phyloP scores from a whole-genome alignment of 306 rosid species.

The Macrotyloma uniflorum region DNA sequence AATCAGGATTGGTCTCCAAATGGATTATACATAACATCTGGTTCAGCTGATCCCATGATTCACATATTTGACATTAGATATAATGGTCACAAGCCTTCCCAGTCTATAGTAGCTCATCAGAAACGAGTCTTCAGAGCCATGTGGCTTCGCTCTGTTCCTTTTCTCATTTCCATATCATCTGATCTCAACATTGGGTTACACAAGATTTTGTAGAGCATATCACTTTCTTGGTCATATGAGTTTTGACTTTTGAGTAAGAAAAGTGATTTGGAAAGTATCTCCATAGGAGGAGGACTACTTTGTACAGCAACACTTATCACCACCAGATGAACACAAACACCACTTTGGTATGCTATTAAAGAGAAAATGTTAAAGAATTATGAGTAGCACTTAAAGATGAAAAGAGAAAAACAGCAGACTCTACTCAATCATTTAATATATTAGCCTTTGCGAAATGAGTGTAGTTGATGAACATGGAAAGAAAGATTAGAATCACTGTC shows the following conservation, averaged over 20 bases:
- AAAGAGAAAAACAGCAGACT: too few species aligned
- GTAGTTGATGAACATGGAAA: slow-evolving; percentile 4
- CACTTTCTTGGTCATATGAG: too few species aligned
- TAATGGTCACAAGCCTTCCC: slow-evolving; percentile 65
- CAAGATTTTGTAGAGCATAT: slow-evolving; percentile 45
- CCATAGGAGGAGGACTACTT: too few species aligned
- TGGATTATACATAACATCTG: slow-evolving; percentile 71
- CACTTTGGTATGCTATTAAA: too few species aligned
- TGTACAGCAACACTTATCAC: too few species aligned
- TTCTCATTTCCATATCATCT: slow-evolving; percentile 79
- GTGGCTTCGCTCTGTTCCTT: slow-evolving; percentile 69
- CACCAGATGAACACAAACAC: too few species aligned
- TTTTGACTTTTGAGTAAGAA: too few species aligned
- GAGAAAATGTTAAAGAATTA: too few species aligned
- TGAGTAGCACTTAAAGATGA: too few species aligned
- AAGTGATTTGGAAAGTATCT: too few species aligned
- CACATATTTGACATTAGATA: slow-evolving; percentile 88
- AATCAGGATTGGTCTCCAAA: slow-evolving; percentile 89
- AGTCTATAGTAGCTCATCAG: slow-evolving; percentile 73
- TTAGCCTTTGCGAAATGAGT: too few species aligned
- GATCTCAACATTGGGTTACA: slow-evolving; percentile 72
- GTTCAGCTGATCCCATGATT: slow-evolving; percentile 80
- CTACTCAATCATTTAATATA: too few species aligned
- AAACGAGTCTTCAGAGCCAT: slow-evolving; percentile 85
- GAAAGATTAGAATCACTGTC: not conserved